phyloP scores from a whole-genome alignment of 768 basidiomycete genomes.

The Pisolithus orientalis region DNA sequence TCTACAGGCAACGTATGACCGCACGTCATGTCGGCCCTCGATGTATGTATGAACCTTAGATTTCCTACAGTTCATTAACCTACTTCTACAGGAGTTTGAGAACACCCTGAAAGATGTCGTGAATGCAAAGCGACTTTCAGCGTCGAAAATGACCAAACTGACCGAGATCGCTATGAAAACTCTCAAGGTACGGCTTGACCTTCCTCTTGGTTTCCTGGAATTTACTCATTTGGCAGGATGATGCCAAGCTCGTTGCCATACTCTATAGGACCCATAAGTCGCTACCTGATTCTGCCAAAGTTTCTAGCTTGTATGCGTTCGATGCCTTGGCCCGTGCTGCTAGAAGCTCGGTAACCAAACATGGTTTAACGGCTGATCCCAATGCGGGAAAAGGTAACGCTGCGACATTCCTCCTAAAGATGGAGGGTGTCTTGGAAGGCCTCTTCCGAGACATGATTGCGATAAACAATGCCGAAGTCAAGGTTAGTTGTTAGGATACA shows the following conservation, averaged over 20 bases:
- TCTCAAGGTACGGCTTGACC: constrained; percentile 54
- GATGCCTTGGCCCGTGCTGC: constrained; percentile 90
- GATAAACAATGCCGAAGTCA: constrained; percentile 60
- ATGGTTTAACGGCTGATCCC: constrained; percentile 48
- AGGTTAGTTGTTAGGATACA: constrained; percentile 58
- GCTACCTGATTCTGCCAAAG: constrained; percentile 60
- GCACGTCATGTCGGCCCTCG: constrained; percentile 34
- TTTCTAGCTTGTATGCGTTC: constrained; percentile 88
- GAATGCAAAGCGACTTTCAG: constrained; percentile 75
- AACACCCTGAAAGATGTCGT: constrained; percentile 75
- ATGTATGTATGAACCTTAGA: constrained; percentile 25
- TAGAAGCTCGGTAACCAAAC: constrained; percentile 59
- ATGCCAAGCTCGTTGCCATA: constrained; percentile 81
- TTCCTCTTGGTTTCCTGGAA: not conserved
- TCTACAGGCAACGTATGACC: constrained; percentile 12
- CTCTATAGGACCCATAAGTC: constrained; percentile 88
- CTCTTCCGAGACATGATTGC: constrained; percentile 80
- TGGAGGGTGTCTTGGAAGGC: constrained; percentile 87
- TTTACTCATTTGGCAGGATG: constrained; percentile 44
- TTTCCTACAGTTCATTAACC: constrained; percentile 4
- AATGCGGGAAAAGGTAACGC: constrained; percentile 58
- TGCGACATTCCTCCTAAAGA: constrained; percentile 81
- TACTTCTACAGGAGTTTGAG: constrained; percentile 64
- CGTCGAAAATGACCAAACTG: constrained; percentile 74
- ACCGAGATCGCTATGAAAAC: constrained; percentile 72